Conservation (phyloP, 371 early-diverging fungal genomes). For the Lichtheimia ramosa region DNA sequence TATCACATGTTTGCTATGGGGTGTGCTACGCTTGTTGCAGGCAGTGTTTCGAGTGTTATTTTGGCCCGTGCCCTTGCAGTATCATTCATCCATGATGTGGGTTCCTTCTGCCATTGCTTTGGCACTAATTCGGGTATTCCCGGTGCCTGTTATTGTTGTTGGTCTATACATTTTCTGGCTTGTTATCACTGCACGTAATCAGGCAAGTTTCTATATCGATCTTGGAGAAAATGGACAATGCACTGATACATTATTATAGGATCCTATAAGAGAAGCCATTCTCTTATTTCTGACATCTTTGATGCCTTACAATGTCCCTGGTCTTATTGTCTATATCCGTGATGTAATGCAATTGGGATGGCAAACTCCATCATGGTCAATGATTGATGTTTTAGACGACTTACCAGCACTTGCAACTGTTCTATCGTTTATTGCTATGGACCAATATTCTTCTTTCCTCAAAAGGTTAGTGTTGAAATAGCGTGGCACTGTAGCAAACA, state of each 20-base stretch:
- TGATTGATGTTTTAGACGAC: constrained; percentile 3
- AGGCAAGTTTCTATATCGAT: not conserved
- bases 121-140: not conserved
- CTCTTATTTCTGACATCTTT: constrained; percentile 58
- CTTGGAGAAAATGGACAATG: too few species aligned
- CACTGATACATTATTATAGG: too few species aligned
- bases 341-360: constrained; percentile 58
- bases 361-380: constrained; percentile 9
- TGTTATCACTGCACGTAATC: not conserved
- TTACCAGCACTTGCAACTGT: constrained; percentile 6
- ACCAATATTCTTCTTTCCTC: not conserved
- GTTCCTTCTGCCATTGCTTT: not conserved
- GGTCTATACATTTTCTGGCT: constrained; percentile 1
- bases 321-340: constrained; percentile 60
- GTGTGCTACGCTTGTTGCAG: constrained; percentile 16
- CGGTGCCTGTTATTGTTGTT: constrained; percentile 1
- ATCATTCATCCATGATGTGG: too few species aligned
- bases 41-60: not conserved
- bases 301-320: constrained; percentile 61
- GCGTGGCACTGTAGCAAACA: not conserved
- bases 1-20: constrained; percentile 53
- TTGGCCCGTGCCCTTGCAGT: not conserved
- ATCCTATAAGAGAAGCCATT: constrained; percentile 28
- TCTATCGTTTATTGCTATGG: not conserved
- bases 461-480: not conserved